Evolutionary conservation across 169 alveolate genomes (phyloP).

Genomic region (Eimeria acervulina): DNA sequence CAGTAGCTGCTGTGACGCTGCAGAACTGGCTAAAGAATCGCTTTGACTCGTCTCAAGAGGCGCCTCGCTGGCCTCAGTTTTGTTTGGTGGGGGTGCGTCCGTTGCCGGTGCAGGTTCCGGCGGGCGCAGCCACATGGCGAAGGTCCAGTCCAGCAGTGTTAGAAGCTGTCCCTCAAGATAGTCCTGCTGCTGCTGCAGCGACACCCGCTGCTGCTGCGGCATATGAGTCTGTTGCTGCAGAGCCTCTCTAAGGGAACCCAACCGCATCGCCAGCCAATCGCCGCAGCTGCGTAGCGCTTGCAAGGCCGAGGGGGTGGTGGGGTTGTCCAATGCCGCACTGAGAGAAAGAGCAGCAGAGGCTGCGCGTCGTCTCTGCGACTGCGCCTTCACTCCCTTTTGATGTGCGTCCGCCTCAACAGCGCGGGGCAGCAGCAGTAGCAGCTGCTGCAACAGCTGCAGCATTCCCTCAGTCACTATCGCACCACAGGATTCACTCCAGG

Average conservation of each 20-base stretch:
- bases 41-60: constrained; percentile 19
- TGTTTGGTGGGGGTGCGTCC: background rate
- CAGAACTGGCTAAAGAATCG: background rate
- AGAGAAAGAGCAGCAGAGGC: constrained; percentile 75
- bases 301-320: constrained; percentile 62
- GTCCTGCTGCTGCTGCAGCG: constrained; percentile 62
- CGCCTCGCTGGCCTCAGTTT: background rate
- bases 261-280: constrained; percentile 64
- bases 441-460: constrained; percentile 80
- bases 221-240: background rate
- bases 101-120: background rate
- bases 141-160: constrained; percentile 55
- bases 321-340: constrained; percentile 53
- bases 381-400: constrained; percentile 39
- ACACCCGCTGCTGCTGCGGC: background rate
- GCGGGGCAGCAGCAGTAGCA: constrained; percentile 73
- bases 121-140: constrained; percentile 43
- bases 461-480: constrained; percentile 35
- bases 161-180: constrained; percentile 61
- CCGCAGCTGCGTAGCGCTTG: constrained; percentile 77
- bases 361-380: constrained; percentile 60
- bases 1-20: constrained; percentile 52
- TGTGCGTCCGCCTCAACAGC: constrained; percentile 74
- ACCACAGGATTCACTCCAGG: background rate
- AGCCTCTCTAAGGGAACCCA: constrained; percentile 62